phyloP scores from a whole-genome alignment of 306 rosid species.

The Carpinus viminea region DNA sequence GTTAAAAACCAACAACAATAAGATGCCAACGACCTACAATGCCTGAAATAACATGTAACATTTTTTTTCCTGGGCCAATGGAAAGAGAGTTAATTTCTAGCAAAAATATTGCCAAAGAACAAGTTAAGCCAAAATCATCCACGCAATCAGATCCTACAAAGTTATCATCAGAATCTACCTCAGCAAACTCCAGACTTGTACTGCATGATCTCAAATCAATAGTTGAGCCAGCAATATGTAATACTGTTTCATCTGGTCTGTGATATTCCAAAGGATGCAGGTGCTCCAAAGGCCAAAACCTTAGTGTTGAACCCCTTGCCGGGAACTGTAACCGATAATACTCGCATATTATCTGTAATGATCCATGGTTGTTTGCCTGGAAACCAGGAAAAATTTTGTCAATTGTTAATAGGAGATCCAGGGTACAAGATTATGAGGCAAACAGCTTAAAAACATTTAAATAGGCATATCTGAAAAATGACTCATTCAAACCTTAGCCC shows the following conservation, averaged over 20 bases:
- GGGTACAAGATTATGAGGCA: constrained; percentile 3
- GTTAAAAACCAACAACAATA: constrained; percentile 42
- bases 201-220: constrained; percentile 71
- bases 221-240: constrained; percentile 56
- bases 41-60: background rate
- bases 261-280: constrained; percentile 59
- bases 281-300: constrained; percentile 76
- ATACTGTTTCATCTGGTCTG: constrained; percentile 50
- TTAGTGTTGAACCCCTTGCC: constrained; percentile 59
- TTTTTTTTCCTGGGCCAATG: background rate
- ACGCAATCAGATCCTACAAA: background rate
- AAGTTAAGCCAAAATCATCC: constrained; percentile 3
- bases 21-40: constrained; percentile 1
- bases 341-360: constrained; percentile 73
- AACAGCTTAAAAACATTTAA: constrained; percentile 2
- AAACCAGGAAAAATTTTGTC: constrained; percentile 25
- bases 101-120: constrained; percentile 14
- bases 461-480: constrained; percentile 21
- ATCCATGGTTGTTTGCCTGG: constrained; percentile 72
- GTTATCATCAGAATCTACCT: constrained; percentile 52
- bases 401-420: constrained; percentile 24
- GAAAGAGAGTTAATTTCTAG: constrained; percentile 5
- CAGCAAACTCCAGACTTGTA: constrained; percentile 59
- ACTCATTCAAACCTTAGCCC: constrained; percentile 76
- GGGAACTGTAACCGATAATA: constrained; percentile 67